These are phyloP conservation scores for Symbiodinium natans DNA, from an alignment of 73 alveolate genomes.

Conservation along the genomic window DNA sequence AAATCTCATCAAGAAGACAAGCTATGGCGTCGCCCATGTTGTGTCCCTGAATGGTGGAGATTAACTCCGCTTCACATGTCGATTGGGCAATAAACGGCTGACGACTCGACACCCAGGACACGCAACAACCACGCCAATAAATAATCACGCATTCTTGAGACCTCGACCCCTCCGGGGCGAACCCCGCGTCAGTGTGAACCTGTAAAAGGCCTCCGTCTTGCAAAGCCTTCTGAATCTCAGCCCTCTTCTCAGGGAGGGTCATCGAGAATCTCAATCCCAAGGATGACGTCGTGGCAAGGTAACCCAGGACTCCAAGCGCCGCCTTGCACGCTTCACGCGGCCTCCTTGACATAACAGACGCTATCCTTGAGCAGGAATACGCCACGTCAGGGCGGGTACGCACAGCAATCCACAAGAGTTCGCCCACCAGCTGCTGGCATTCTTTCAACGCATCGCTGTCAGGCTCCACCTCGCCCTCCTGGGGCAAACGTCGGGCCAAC, in stretches of 20 bases:
- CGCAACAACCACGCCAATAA: not conserved
- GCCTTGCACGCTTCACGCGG: not conserved
- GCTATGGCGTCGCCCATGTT: no score
- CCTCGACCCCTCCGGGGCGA: not conserved
- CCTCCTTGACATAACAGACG: not conserved
- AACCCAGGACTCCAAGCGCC: not conserved
- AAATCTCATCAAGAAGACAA: no score
- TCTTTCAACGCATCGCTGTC: not conserved
- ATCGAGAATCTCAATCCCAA: not conserved
- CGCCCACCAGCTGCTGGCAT: not conserved
- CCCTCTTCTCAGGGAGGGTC: not conserved
- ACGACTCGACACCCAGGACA: not conserved
- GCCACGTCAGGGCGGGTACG: not conserved
- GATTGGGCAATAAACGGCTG: not conserved
- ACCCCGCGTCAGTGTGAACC: not conserved
- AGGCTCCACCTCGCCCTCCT: not conserved
- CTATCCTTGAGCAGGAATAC: not conserved
- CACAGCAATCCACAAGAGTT: not conserved
- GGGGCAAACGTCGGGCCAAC: no score
- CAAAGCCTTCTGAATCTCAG: no score
- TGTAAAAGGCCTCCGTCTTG: no score
- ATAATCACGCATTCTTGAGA: not conserved
- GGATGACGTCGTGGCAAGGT: not conserved
- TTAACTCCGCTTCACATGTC: not conserved
- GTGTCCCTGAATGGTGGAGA: not conserved